phyloP scores from a whole-genome alignment of 371 early-diverging fungal species.

The Mortierella polycephala region DNA sequence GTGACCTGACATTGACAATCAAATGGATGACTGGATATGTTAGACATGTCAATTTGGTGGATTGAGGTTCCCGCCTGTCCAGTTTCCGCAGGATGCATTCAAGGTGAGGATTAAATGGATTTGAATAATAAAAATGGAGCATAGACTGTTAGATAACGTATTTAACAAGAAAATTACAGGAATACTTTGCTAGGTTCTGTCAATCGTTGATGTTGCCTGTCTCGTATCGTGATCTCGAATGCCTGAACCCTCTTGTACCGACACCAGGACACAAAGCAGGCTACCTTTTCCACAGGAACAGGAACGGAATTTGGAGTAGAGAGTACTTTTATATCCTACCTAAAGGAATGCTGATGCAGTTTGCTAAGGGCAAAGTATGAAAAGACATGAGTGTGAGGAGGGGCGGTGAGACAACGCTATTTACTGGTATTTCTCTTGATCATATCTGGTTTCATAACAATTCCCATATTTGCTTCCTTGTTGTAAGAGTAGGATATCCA shows the following conservation, averaged over 20 bases:
- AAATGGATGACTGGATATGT: background rate
- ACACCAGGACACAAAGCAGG: constrained; percentile 42
- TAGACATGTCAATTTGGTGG: constrained; percentile 25
- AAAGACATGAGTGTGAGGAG: background rate
- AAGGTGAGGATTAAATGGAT: constrained; percentile 12
- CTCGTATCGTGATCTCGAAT: constrained; percentile 43
- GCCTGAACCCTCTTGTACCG: constrained; percentile 22
- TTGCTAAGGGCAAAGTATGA: constrained; percentile 45
- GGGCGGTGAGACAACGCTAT: too few relatives aligned
- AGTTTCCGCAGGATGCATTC: constrained; percentile 46
- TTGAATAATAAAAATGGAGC: background rate
- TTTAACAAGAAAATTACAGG: constrained; percentile 6
- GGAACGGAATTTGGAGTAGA: constrained; percentile 47
- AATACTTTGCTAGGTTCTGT: constrained; percentile 30
- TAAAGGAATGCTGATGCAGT: constrained; percentile 50
- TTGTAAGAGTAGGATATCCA: constrained; percentile 40
- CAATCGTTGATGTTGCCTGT: constrained; percentile 44
- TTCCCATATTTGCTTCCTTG: background rate
- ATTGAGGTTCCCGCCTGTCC: constrained; percentile 42
- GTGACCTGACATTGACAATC: background rate
- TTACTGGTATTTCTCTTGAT: background rate
- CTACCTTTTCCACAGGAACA: constrained; percentile 38
- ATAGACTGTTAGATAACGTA: background rate
- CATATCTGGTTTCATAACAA: too few relatives aligned
- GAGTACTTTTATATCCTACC: constrained; percentile 50